Percentiles rank a stretch among this genome's conserved stretches.
Conservation (phyloP, 495 filamentous ascomycete genomes). For the Trichoderma orchidacearum region DNA sequence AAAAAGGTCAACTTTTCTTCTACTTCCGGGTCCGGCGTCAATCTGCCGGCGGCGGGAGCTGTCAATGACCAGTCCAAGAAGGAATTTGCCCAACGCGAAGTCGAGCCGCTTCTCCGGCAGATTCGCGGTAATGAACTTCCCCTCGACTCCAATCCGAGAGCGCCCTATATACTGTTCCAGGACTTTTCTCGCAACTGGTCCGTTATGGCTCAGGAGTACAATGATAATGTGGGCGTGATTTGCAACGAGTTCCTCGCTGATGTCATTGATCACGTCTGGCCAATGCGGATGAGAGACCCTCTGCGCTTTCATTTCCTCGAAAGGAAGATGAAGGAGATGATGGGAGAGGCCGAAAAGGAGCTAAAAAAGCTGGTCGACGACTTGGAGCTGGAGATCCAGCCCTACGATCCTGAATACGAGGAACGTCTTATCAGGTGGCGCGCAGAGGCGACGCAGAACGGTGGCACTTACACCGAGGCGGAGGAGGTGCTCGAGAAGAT, state of each 20-base stretch:
- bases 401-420: slow-evolving; percentile 26
- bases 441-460: slow-evolving; percentile 9
- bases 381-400: slow-evolving; percentile 24
- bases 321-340: slow-evolving; percentile 18
- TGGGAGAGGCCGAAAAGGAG: slow-evolving; percentile 22
- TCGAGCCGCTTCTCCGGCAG: slow-evolving; percentile 19
- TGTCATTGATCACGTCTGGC: slow-evolving; percentile 27
- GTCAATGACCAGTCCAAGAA: slow-evolving; percentile 10
- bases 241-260: slow-evolving; percentile 29
- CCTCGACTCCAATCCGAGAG: slow-evolving; percentile 23
- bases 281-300: slow-evolving; percentile 23
- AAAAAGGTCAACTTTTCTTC: slow-evolving; percentile 20
- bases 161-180: slow-evolving; percentile 28
- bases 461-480: slow-evolving; percentile 16
- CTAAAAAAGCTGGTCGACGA: slow-evolving; percentile 21
- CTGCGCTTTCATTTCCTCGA: slow-evolving; percentile 22
- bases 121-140: slow-evolving; percentile 28
- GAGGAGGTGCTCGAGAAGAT: slow-evolving; percentile 30
- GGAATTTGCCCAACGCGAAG: slow-evolving; percentile 20
- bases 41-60: neutral
- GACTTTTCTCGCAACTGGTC: slow-evolving; percentile 24
- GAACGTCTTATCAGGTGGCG: slow-evolving; percentile 21
- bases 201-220: slow-evolving; percentile 25
- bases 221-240: slow-evolving; percentile 25
- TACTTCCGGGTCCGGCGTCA: neutral